These are phyloP conservation scores for Astrothelium macrocarpum DNA, from an alignment of 495 filamentous ascomycete species.

Conservation along the genomic window DNA sequence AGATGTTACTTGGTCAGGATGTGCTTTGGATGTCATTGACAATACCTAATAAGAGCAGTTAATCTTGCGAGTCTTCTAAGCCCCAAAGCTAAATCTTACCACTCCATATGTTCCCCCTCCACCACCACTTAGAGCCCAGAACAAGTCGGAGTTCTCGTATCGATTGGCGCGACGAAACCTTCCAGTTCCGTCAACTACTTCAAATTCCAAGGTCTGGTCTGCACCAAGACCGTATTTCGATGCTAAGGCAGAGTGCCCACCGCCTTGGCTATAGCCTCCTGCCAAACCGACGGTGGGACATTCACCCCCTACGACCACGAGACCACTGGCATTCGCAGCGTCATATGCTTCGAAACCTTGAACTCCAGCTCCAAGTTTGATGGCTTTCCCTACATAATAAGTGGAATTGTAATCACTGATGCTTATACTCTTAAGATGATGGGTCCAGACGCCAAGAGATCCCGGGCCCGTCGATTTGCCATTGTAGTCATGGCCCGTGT, in stretches of 20 bases:
- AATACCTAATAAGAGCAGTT: not conserved
- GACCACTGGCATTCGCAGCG: slow-evolving; percentile 14
- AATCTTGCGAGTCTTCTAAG: no score
- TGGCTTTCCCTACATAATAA: slow-evolving; percentile 31
- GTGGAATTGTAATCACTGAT: slow-evolving; percentile 34
- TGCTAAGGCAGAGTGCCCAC: slow-evolving; percentile 33
- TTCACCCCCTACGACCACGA: slow-evolving; percentile 19
- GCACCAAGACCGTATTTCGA: slow-evolving; percentile 49
- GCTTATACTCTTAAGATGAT: slow-evolving; percentile 40
- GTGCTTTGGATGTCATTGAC: slow-evolving; percentile 17
- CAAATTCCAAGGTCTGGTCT: slow-evolving; percentile 50
- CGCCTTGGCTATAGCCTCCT: slow-evolving; percentile 23
- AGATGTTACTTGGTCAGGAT: slow-evolving; percentile 12
- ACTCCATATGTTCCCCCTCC: slow-evolving; percentile 22
- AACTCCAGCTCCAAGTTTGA: slow-evolving; percentile 20
- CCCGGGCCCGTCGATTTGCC: slow-evolving; percentile 45
- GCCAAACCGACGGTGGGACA: slow-evolving; percentile 21
- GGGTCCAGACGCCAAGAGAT: slow-evolving; percentile 43
- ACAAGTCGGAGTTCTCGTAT: slow-evolving; percentile 16
- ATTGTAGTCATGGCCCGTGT: slow-evolving; percentile 51
- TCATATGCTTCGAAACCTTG: slow-evolving; percentile 18
- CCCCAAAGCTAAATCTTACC: no score
- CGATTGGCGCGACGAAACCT: slow-evolving; percentile 9
- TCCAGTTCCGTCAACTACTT: slow-evolving; percentile 16
- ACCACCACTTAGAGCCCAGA: slow-evolving; percentile 20